A percentile compares a stretch with the other conserved stretches of the same genome.
These are phyloP conservation scores for Termitomyces sp. DNA, from an alignment of 768 basidiomycete genomes.

Conservation along the genomic window DNA sequence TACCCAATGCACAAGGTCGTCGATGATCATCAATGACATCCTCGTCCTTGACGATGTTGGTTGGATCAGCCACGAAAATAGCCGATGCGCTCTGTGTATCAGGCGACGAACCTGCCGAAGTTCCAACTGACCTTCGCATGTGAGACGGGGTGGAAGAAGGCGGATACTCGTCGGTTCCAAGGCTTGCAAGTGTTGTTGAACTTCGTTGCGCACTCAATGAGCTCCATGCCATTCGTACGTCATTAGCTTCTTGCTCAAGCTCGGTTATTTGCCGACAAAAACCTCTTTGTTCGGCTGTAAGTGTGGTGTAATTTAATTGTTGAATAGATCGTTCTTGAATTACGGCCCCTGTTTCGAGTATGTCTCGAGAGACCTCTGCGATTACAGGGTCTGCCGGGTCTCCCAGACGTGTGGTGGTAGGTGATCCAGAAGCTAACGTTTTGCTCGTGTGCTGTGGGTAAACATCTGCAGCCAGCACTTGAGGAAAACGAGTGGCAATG, in stretches of 20 bases:
- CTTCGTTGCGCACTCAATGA: not conserved
- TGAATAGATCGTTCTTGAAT: not conserved
- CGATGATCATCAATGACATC: not conserved
- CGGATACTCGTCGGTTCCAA: not conserved
- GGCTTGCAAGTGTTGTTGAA: not conserved
- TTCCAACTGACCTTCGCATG: not conserved
- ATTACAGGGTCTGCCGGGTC: not conserved
- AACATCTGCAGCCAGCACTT: not conserved
- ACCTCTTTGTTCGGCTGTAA: not conserved
- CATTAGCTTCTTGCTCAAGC: constrained; percentile 6
- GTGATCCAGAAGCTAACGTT: not conserved
- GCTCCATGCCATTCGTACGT: constrained; percentile 5
- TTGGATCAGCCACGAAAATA: not conserved
- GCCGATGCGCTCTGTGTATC: not conserved
- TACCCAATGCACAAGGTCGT: not conserved
- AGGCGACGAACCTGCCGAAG: not conserved
- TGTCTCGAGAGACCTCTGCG: not conserved
- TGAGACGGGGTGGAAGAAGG: not conserved
- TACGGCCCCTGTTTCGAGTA: not conserved
- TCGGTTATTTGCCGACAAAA: not conserved
- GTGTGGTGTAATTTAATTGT: not conserved
- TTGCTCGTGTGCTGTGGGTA: not conserved
- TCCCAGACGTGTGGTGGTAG: not conserved
- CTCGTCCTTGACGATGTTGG: not conserved
- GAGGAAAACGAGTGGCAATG: not conserved